Conservation (phyloP, 345 rosid genomes). For the Psidium friedrichsthalianum region DNA sequence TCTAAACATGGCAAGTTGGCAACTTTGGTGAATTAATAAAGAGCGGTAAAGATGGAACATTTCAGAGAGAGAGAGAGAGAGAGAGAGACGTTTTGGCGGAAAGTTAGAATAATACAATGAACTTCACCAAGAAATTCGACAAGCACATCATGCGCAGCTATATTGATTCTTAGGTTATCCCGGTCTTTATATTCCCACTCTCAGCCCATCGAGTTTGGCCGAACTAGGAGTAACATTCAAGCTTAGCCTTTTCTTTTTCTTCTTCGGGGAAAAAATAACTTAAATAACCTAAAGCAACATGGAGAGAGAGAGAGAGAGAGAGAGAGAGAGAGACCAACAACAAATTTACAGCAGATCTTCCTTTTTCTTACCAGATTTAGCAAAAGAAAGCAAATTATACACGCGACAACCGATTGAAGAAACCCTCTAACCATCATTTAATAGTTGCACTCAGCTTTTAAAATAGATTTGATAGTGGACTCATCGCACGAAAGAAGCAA, state of each 20-base stretch:
- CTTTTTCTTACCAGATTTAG: not conserved
- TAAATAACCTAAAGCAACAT: not conserved
- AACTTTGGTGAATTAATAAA: not conserved
- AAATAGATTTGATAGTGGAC: not conserved
- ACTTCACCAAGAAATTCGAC: not conserved
- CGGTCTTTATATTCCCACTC: not conserved
- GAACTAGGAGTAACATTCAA: not conserved
- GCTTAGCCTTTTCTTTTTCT: not conserved
- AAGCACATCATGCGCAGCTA: not conserved
- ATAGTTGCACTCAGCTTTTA: not conserved
- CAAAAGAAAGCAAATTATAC: not conserved
- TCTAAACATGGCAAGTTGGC: not conserved
- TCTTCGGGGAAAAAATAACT: not conserved
- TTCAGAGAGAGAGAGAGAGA: not conserved
- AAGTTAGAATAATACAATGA: not conserved
- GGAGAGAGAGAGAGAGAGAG: no score
- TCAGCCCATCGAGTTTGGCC: not conserved
- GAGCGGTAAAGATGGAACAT: not conserved
- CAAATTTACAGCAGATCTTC: not conserved
- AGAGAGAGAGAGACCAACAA: not conserved
- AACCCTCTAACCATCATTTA: not conserved
- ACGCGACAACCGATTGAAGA: not conserved
- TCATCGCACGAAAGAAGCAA: not conserved
- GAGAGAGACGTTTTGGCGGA: not conserved
- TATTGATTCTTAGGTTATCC: not conserved